Evolutionary conservation across 2,329 filamentous ascomycete species (phyloP).

Genomic region (Mycogone perniciosa): DNA sequence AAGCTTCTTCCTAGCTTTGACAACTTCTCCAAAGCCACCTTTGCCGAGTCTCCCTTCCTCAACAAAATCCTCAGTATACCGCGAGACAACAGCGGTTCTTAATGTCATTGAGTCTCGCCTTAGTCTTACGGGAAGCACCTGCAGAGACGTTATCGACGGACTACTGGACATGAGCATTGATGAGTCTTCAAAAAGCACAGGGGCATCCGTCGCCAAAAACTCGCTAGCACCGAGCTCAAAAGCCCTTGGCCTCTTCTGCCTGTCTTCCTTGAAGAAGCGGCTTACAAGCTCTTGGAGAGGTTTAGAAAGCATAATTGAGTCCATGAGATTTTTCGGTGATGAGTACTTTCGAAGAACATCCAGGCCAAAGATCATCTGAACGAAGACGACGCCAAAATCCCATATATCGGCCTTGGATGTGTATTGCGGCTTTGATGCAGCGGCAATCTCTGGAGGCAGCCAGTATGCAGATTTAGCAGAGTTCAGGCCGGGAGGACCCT

Average conservation of each 20-base stretch:
- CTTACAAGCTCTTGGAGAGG: slow-evolving; percentile 73
- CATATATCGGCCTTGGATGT: slow-evolving; percentile 84
- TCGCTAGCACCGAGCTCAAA: slow-evolving; percentile 64
- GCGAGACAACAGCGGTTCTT: slow-evolving; percentile 48
- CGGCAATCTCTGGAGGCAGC: slow-evolving; percentile 71
- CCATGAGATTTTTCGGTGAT: slow-evolving; percentile 69
- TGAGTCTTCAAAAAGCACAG: slow-evolving; percentile 45
- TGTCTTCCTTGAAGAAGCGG: slow-evolving; percentile 78
- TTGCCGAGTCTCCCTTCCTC: slow-evolving; percentile 85
- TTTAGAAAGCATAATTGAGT: slow-evolving; percentile 63
- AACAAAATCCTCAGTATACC: slow-evolving; percentile 84
- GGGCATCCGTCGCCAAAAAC: slow-evolving; percentile 59
- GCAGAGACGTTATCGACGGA: slow-evolving; percentile 38
- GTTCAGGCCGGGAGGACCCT: slow-evolving; percentile 45
- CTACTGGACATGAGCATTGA: slow-evolving; percentile 33
- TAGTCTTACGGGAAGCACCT: slow-evolving; percentile 40
- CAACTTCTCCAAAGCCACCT: slow-evolving; percentile 92
- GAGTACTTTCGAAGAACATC: slow-evolving; percentile 70
- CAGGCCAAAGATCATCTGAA: slow-evolving; percentile 91
- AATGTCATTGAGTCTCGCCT: slow-evolving; percentile 58
- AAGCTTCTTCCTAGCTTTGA: slow-evolving; percentile 89
- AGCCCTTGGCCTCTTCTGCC: slow-evolving; percentile 76
- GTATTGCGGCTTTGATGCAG: slow-evolving; percentile 54
- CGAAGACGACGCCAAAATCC: slow-evolving; percentile 85
- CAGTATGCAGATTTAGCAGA: slow-evolving; percentile 73